phyloP scores from a whole-genome alignment of 1,139 yeast genomes.

The Pichiaceae sp. region DNA sequence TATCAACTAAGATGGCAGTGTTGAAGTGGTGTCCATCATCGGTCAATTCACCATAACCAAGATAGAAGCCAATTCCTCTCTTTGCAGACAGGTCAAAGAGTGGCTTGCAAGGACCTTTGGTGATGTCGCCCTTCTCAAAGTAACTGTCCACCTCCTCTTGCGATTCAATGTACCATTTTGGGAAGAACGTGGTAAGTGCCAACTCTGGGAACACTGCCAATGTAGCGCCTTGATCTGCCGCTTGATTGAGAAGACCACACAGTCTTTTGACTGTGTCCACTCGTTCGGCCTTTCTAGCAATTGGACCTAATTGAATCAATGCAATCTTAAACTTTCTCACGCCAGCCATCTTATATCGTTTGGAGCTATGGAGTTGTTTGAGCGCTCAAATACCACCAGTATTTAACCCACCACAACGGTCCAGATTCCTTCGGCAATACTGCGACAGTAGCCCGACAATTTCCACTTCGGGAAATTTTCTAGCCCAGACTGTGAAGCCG shows the following conservation, averaged over 20 bases:
- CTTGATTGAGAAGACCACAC: constrained; percentile 19
- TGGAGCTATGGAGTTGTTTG: too few relatives aligned
- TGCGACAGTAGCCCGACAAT: too few relatives aligned
- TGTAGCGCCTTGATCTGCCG: constrained; percentile 19
- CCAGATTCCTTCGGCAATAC: too few relatives aligned
- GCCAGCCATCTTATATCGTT: too few relatives aligned
- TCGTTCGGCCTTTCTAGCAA: constrained; percentile 19
- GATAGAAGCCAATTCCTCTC: constrained; percentile 24
- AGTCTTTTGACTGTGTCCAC: constrained; percentile 24
- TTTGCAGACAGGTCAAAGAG: constrained; percentile 26
- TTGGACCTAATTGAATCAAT: constrained; percentile 9
- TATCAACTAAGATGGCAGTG: constrained; percentile 25
- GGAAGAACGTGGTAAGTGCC: constrained; percentile 23
- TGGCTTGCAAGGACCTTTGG: constrained; percentile 20
- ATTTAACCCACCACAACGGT: too few relatives aligned
- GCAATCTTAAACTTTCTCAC: neutral
- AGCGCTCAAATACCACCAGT: too few relatives aligned
- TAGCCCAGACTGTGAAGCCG: too few relatives aligned
- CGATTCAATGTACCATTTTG: constrained; percentile 23
- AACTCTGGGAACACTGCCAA: constrained; percentile 24
- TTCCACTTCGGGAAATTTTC: too few relatives aligned
- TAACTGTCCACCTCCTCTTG: constrained; percentile 27
- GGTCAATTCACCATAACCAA: constrained; percentile 30
- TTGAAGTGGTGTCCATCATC: constrained; percentile 29
- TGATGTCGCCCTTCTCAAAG: constrained; percentile 28